phyloP scores from a whole-genome alignment of 139 green algal genomes.

The Chlamydomonas sp. region DNA sequence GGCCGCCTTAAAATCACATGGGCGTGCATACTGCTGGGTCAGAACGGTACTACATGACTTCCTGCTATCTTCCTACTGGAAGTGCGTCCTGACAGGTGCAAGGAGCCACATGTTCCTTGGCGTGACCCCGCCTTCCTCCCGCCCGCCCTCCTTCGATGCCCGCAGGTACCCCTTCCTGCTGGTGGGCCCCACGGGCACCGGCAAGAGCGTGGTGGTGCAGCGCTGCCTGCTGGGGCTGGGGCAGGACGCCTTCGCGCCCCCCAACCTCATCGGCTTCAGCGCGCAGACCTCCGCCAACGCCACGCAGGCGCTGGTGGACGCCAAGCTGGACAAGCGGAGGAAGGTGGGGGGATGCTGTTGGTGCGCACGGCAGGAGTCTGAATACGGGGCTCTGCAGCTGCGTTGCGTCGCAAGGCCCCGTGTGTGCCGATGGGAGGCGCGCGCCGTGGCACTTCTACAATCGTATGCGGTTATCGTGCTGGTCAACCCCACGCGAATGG shows the following conservation, averaged over 20 bases:
- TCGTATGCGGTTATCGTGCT: too few relatives aligned
- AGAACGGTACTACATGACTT: too few relatives aligned
- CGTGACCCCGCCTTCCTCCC: background rate
- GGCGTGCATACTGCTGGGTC: too few relatives aligned
- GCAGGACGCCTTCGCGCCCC: conserved; percentile 56
- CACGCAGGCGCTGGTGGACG: conserved; percentile 74
- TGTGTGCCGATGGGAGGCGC: too few relatives aligned
- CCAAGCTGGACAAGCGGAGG: conserved; percentile 78
- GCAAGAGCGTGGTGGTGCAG: conserved; percentile 74
- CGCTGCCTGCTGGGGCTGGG: conserved; percentile 56
- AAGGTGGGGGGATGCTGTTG: conserved; percentile 60
- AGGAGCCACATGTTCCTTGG: background rate
- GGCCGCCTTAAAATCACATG: too few relatives aligned
- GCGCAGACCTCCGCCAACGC: conserved; percentile 77
- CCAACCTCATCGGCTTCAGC: conserved; percentile 75
- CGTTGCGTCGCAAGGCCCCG: background rate
- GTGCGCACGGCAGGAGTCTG: background rate
- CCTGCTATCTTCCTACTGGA: too few relatives aligned
- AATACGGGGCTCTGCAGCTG: background rate
- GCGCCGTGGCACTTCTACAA: too few relatives aligned
- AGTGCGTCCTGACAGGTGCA: too few relatives aligned
- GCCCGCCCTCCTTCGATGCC: background rate
- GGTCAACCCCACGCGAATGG: background rate
- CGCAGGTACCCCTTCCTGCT: conserved; percentile 35
- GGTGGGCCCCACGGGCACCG: conserved; percentile 64